Conservation (phyloP, 805 yeast species). For the Lipomyces yamanashiensis region DNA sequence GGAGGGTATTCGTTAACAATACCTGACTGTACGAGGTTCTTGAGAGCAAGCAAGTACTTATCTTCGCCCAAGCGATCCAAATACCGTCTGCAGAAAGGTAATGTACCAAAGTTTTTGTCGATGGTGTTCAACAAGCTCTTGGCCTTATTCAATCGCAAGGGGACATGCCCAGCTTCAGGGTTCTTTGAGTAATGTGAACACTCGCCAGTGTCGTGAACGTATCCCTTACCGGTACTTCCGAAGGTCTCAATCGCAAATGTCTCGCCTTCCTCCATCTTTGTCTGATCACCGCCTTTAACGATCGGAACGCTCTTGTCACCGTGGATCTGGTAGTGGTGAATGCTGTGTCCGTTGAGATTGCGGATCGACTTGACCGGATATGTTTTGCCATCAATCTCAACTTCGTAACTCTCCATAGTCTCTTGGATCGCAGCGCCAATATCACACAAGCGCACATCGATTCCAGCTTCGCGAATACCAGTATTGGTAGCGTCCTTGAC, state of each 20-base stretch:
- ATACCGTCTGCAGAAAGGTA: slow-evolving; percentile 96
- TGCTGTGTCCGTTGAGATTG: slow-evolving; percentile 93
- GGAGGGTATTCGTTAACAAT: slow-evolving; percentile 96
- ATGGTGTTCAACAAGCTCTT: slow-evolving; percentile 70
- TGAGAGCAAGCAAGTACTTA: slow-evolving; percentile 83
- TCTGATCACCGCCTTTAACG: slow-evolving; percentile 87
- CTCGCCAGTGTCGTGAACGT: slow-evolving; percentile 84
- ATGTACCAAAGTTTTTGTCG: slow-evolving; percentile 83
- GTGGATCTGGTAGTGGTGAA: slow-evolving; percentile 81
- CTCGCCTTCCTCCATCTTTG: slow-evolving; percentile 99
- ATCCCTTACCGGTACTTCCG: slow-evolving; percentile 95
- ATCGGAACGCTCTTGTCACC: slow-evolving; percentile 97
- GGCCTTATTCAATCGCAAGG: slow-evolving; percentile 68
- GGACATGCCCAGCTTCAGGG: slow-evolving; percentile 54
- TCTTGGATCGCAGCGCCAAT: slow-evolving; percentile 96
- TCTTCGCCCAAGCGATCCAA: slow-evolving; percentile 91
- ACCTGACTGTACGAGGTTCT: slow-evolving; percentile 81
- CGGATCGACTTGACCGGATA: slow-evolving; percentile 87
- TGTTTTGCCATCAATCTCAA: slow-evolving; percentile 84
- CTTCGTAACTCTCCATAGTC: slow-evolving; percentile 95
- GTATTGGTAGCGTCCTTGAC: slow-evolving; percentile 93
- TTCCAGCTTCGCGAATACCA: slow-evolving; percentile 90
- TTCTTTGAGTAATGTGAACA: slow-evolving; percentile 88
- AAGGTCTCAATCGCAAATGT: slow-evolving; percentile 97
- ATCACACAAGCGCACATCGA: slow-evolving; percentile 92